These are phyloP conservation scores for Vinca major DNA, from an alignment of 305 asterid genomes.

Conservation along the genomic window DNA sequence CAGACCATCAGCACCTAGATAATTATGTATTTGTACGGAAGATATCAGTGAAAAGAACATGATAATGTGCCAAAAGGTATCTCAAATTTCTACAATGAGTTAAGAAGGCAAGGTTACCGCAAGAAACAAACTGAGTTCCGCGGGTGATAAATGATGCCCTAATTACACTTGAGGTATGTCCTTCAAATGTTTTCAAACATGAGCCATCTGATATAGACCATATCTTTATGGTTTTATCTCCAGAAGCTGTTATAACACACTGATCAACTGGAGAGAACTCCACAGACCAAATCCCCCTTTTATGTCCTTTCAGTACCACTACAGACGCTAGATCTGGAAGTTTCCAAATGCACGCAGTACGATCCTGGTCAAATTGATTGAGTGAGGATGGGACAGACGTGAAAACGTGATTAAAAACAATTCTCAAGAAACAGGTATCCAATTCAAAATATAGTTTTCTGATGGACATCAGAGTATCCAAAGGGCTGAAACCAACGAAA, in stretches of 20 bases:
- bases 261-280: conserved; percentile 99
- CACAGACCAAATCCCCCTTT: conserved; percentile 95
- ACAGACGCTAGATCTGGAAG: conserved; percentile 86
- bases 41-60: neutral
- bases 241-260: conserved; percentile 91
- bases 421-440: neutral
- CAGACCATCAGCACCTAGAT: conserved; percentile 89
- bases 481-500: neutral
- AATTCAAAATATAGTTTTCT: neutral
- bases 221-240: conserved; percentile 84
- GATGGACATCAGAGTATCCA: neutral
- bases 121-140: conserved; percentile 86
- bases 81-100: neutral
- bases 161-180: conserved; percentile 82
- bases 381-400: conserved; percentile 14
- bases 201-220: conserved; percentile 95
- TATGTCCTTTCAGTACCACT: conserved; percentile 79
- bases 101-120: conserved; percentile 42
- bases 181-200: conserved; percentile 91
- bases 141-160: conserved; percentile 84
- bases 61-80: conserved; percentile 2
- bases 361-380: conserved; percentile 53
- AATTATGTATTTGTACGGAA: conserved; percentile 1
- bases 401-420: neutral
- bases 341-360: conserved; percentile 89